Base-by-base conservation (phyloP, 306 rosid species). In the Acacia crassicarpa region DNA sequence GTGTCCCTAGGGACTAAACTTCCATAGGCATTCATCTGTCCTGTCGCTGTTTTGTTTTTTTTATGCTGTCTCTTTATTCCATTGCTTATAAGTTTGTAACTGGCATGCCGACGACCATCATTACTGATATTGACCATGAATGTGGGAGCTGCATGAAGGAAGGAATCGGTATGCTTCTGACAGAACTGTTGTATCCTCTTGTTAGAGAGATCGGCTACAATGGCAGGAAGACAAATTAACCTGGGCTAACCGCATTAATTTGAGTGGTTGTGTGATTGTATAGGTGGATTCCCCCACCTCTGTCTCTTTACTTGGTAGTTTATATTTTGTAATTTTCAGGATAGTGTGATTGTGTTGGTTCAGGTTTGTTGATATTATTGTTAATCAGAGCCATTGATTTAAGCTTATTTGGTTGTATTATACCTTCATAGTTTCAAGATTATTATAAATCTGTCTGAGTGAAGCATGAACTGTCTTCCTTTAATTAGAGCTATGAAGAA, bases 331-430 rank as follows among this genome's bases (percentile, higher is more conserved):
- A 91, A 91, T 89, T 84, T 83, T 85, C 91, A 87, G 91, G 90
- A 81, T 88, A 95, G 95, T 85, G 97, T 91, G 96, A 81, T 90
- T 91, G 91, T 75, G 84, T 78, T 88, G 91, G 90, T 87, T 87
- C 92, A 89, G 89, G 85, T 88, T 95, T 95, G 96, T 93, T 92
- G 88, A 95, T 95, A 93, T 88, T 89, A 84, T 88, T 84, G 89
- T 90, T 89, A 88, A 89, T 84, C 89, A 88, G 84, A 87, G 86
- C 75, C 85, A 86, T 87, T 90, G 88, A 91, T 84, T 87, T 82
- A 83, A 83, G 85, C 84, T 78, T 85, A 88, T 85, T 83, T 87
- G 89, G 76, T 84, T 87, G 91, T 88, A 87, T 87, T 67, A 85
- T 83, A 86, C 87, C 40, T 85, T 79, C 75, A 74, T 85, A 89